Percentiles rank a stretch among this genome's conserved stretches.
Evolutionary conservation across 148 eudicot species (phyloP).

Genomic region (Hydrangea macrophylla): DNA sequence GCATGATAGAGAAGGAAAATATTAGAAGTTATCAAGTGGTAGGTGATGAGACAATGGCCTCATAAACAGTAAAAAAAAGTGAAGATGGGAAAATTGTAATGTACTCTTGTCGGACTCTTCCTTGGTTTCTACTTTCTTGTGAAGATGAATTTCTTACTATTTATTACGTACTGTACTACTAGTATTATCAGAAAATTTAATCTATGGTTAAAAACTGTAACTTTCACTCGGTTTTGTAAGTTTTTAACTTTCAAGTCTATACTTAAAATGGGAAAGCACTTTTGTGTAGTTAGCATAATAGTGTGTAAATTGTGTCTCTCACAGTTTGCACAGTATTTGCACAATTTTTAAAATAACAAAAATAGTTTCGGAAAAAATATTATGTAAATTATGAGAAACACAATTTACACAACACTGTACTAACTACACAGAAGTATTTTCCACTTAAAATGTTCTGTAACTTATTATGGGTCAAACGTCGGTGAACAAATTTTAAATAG

Average conservation of each 20-base stretch:
- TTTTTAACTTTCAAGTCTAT: no score
- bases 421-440: no score
- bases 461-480: not conserved
- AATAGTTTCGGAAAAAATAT: no score
- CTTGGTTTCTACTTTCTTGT: not conserved
- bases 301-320: no score
- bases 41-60: constrained; percentile 35
- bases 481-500: not conserved
- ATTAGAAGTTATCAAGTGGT: constrained; percentile 39
- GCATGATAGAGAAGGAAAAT: constrained; percentile 19
- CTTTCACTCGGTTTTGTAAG: not conserved
- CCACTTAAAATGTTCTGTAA: no score
- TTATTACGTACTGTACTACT: no score
- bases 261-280: no score
- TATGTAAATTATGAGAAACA: no score
- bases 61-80: constrained; percentile 18
- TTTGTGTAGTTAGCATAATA: not conserved
- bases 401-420: no score
- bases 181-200: not conserved
- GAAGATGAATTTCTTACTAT: constrained; percentile 22
- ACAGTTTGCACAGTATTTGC: no score
- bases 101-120: constrained; percentile 2
- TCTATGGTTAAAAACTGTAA: not conserved
- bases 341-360: no score
- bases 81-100: constrained; percentile 14